Conservation (phyloP, 2,329 filamentous ascomycete genomes). For the Cordyceps javanica region DNA sequence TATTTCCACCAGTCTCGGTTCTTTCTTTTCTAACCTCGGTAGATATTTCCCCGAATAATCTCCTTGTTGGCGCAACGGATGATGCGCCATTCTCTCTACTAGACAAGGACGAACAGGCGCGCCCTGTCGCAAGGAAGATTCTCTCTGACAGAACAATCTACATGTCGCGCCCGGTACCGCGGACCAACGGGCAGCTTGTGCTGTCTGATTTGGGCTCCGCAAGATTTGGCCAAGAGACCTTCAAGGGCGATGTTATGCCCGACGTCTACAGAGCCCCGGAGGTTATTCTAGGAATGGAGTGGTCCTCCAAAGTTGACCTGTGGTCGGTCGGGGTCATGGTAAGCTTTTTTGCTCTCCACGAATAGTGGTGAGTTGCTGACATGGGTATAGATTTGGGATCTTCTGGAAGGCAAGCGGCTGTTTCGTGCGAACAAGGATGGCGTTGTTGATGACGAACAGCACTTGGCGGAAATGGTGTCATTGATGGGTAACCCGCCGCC, state of each 20-base stretch:
- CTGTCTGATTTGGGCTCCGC: neutral
- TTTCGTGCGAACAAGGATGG: constrained; percentile 4
- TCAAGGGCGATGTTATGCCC: neutral
- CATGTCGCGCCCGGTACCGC: neutral
- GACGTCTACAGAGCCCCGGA: neutral
- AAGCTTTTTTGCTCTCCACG: neutral
- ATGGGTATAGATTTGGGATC: constrained; percentile 13
- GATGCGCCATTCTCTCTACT: neutral
- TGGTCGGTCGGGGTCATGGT: constrained; percentile 11
- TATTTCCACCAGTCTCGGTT: neutral
- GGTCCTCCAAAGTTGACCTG: constrained; percentile 7
- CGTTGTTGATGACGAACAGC: constrained; percentile 14
- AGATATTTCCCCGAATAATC: neutral
- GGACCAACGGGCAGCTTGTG: neutral
- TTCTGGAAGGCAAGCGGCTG: constrained; percentile 11
- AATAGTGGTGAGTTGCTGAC: neutral
- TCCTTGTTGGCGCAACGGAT: neutral
- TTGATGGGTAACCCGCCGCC: constrained; percentile 13
- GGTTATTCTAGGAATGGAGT: neutral
- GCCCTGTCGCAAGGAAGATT: neutral
- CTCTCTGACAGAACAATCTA: neutral
- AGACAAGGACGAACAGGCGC: neutral
- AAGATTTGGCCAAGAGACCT: neutral
- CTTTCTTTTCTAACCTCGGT: neutral
- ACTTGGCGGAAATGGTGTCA: constrained; percentile 16